Conservation (phyloP, 371 early-diverging fungal genomes). For the Capniomyces stellatus region DNA sequence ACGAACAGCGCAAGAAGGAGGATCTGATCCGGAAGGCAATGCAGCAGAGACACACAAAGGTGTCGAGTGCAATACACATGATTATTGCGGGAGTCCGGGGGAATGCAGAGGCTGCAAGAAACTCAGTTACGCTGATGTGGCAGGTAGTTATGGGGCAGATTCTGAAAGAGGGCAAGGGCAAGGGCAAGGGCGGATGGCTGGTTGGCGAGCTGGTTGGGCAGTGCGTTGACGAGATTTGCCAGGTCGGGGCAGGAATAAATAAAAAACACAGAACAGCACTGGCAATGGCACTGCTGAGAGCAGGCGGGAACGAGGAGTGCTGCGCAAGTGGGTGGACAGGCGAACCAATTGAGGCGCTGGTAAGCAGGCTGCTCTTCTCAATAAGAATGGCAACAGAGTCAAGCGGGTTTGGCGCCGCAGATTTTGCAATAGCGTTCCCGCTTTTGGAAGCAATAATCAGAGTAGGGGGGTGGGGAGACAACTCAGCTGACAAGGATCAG, state of each 20-base stretch:
- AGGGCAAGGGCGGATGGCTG: conserved; percentile 6
- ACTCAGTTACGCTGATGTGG: conserved; percentile 22
- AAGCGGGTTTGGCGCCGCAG: conserved; percentile 40
- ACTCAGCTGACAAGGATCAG: conserved; percentile 8
- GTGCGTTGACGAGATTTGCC: conserved; percentile 6
- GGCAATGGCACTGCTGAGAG: conserved; percentile 46
- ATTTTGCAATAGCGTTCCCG: conserved; percentile 71
- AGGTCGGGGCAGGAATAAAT: conserved; percentile 15
- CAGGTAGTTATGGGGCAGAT: conserved; percentile 23
- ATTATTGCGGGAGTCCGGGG: conserved; percentile 44
- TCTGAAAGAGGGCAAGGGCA: no score
- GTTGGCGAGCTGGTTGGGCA: conserved; percentile 9
- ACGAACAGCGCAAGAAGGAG: conserved; percentile 59
- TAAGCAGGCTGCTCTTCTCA: conserved; percentile 51
- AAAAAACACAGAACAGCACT: conserved; percentile 6
- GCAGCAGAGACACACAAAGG: conserved; percentile 25
- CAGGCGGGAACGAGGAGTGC: conserved; percentile 17
- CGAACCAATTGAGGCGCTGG: conserved; percentile 41
- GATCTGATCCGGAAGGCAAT: conserved; percentile 46
- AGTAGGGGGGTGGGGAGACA: conserved; percentile 34
- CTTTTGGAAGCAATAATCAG: conserved; percentile 47
- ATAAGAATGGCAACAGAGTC: conserved; percentile 47
- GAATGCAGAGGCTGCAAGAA: conserved; percentile 26
- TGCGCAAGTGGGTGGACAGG: conserved; percentile 53
- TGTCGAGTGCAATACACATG: conserved; percentile 42